Evolutionary conservation across 495 filamentous ascomycete genomes (phyloP), one percentile per base, ranked within the genome.

Genomic region (Pyrenopolyporus hunteri): DNA sequence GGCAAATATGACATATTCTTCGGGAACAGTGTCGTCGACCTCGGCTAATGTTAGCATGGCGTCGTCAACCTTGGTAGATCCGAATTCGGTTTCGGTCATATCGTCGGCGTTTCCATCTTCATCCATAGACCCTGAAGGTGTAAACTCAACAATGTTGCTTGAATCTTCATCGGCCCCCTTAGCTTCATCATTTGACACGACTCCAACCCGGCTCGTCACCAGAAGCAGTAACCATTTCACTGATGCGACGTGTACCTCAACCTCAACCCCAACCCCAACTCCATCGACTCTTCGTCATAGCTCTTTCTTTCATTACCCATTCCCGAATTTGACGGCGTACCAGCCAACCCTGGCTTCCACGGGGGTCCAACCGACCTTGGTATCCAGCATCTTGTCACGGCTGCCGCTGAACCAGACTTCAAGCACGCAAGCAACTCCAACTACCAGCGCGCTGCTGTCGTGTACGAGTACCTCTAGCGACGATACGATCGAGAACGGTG

Each of bases 401-500:
- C 8, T 32, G 4, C 33, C 50, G 1, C 10, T 28, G 19, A 55
- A 43, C 49, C 9, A 10, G 25, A 49, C 35, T 3, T 25, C 37
- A 43, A 45, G 26, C 42, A 19, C 31, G 6, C 11, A 17, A 10
- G 22, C 44, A 4, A 48, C 25, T 2, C 4, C 25, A 16, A 20
- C 59, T 5, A 16, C 22, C 43, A 63, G 37, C 37, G 20, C 33
- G 13, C 6, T 1, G 10, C 13, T 51, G 11, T 23, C 36, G 23
- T 50, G 58, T 26, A 61, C 35, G 3, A 16, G 47, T 1, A 9
- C 19, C 29, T 23, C 43, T 1, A 52, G 44, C 56, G 44, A 14
- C 0, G 42, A 50, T 22, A 46, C 53, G 29, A 52, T 70, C 23
- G 61, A 66, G 36, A 69, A 70, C 39, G 68, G 68, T 2, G 65